These are phyloP conservation scores for Leccinum variicolor DNA, from an alignment of 768 basidiomycete genomes.

Conservation along the genomic window DNA sequence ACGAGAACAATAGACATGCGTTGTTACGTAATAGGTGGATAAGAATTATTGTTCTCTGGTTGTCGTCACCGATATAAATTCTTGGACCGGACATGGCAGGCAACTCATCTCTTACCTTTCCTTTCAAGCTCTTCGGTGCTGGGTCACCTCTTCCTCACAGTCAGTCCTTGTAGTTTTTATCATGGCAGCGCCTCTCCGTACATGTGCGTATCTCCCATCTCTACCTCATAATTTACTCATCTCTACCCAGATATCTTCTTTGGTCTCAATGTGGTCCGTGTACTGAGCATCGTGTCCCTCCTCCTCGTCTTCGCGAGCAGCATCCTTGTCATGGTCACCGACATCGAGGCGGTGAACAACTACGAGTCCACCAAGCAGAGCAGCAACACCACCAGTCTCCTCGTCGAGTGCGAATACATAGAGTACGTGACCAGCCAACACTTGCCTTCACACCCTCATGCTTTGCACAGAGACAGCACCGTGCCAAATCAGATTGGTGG, in stretches of 20 bases:
- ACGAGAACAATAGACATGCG: constrained; percentile 24
- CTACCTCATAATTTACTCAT: background rate
- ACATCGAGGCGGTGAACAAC: constrained; percentile 70
- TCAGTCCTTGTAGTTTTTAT: constrained; percentile 13
- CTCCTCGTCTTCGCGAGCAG: constrained; percentile 79
- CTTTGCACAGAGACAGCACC: constrained; percentile 54
- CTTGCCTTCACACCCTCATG: constrained; percentile 17
- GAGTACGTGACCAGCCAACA: constrained; percentile 42
- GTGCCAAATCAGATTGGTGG: constrained; percentile 92
- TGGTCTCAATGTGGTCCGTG: constrained; percentile 73
- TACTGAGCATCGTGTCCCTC: constrained; percentile 75
- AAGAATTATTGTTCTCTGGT: background rate
- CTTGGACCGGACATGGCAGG: background rate
- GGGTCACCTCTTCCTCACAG: constrained; percentile 26
- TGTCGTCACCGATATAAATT: constrained; percentile 31
- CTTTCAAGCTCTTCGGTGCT: constrained; percentile 26
- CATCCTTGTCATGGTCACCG: constrained; percentile 68
- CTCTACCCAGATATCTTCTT: constrained; percentile 55
- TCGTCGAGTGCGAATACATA: constrained; percentile 72
- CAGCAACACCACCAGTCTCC: constrained; percentile 27
- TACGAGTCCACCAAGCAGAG: constrained; percentile 45
- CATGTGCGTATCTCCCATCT: constrained; percentile 37
- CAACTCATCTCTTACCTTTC: constrained; percentile 3
- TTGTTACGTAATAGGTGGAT: constrained; percentile 16
- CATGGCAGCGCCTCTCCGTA: constrained; percentile 34